Base-by-base conservation (phyloP, 176 grass and related monocot species). In the Oryza longistaminata region DNA sequence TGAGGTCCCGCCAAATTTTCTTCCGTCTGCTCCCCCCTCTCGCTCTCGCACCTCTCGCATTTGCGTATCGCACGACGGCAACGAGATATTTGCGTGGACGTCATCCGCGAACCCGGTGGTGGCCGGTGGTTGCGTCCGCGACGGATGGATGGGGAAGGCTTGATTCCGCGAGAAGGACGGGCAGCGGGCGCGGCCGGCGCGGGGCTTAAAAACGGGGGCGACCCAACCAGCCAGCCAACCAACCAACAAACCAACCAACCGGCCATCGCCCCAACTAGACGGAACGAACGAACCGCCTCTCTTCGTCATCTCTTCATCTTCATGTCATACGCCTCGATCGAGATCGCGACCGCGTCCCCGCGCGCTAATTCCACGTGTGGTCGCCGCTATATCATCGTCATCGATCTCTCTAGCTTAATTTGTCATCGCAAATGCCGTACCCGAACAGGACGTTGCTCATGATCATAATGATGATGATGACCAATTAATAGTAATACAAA, bases 131-230 rank as follows among this genome's bases (percentile, higher is more conserved):
- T 49, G 49, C 15, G 49, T 29, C n/a, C 52, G 22, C 13, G 43
- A 40, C 24, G 43, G 22, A n/a, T 22, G 43, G 42, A 10, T 43
- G 42, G 42, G 19, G 74, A 24, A 37, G 6, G 15, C 64, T 44
- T 48, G 15, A 35, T 35, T 33, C 70, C 58, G 58, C 69, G 79
- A 88, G 11, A 64, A 64, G 73, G 55, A 88, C 9, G 86, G 14
- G 64, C 37, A 64, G 37, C 37, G 68, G 76, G 15, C 62, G n/a
- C 19, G 50, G 6, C 58, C 8, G 21, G 31, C 31, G 27, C 24
- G 71, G 10, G 73, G 58, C 58, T 62, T 62, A 62, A 62, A 62
- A 62, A 62, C 58, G 21, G 55, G 52, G 7, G 55, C 55, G 6
- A 61, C 7, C 16, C 16, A 55, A 4, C 55, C 7, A 40, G 8